A percentile compares a stretch with the other conserved stretches of the same genome.
Evolutionary conservation across 495 filamentous ascomycete genomes (phyloP).

Genomic region (Podospora pseudoanserina): DNA sequence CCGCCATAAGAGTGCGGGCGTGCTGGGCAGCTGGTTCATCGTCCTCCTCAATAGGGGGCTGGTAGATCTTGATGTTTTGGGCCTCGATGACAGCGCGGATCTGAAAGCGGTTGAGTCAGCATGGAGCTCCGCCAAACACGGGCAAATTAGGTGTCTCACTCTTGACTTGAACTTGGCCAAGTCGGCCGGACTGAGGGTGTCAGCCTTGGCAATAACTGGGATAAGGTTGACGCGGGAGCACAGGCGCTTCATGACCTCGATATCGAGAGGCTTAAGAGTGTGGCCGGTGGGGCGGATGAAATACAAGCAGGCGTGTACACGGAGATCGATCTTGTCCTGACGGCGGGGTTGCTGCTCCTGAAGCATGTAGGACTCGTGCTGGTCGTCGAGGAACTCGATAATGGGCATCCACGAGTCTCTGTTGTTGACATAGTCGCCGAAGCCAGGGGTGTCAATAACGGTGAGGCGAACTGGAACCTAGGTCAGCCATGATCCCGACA

Average conservation of each 20-base stretch:
- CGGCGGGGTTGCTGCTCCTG: constrained; percentile 99
- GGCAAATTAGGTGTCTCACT: constrained; percentile 48
- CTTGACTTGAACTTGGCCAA: constrained; percentile 88
- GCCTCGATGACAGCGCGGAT: constrained; percentile 93
- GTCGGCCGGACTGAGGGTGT: constrained; percentile 90
- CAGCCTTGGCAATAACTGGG: constrained; percentile 96
- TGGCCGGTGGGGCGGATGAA: constrained; percentile 98
- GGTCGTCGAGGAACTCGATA: constrained; percentile 98
- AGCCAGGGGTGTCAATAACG: constrained; percentile 97
- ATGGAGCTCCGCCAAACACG: neutral
- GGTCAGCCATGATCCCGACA: constrained; percentile 2
- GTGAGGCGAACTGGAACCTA: constrained; percentile 77
- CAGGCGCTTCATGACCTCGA: constrained; percentile 98
- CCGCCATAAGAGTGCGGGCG: constrained; percentile 86
- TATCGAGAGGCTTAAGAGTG: constrained; percentile 96
- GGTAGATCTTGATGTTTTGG: constrained; percentile 99
- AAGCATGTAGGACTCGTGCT: constrained; percentile 99
- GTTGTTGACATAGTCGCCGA: constrained; percentile 99
- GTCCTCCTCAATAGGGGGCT: constrained; percentile 94
- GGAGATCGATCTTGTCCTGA: constrained; percentile 97
- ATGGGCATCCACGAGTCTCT: constrained; percentile 99
- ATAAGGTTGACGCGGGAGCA: constrained; percentile 97
- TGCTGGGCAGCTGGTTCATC: constrained; percentile 94
- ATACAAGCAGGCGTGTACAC: constrained; percentile 97
- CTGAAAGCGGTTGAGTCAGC: constrained; percentile 47